Evolutionary conservation across 2,329 filamentous ascomycete species (phyloP).

Genomic region (Thelonectria rubi): DNA sequence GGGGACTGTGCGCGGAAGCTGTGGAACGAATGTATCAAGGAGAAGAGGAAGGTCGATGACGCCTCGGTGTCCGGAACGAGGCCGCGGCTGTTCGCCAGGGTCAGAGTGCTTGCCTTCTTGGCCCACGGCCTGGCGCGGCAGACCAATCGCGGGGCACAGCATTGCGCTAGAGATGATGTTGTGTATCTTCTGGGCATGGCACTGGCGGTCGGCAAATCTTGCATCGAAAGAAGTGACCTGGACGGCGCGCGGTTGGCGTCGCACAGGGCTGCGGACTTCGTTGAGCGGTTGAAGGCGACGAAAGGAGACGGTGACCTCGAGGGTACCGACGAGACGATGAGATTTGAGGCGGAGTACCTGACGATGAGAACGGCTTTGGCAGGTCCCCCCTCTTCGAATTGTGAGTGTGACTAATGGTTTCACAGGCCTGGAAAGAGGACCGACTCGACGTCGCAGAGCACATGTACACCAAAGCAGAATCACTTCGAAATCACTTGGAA

Average conservation of each 20-base stretch:
- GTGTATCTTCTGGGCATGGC: slow-evolving; percentile 72
- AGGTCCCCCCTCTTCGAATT: slow-evolving; percentile 38
- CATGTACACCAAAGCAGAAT: slow-evolving; percentile 71
- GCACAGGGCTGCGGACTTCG: slow-evolving; percentile 69
- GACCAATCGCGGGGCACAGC: slow-evolving; percentile 39
- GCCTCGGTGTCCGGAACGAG: slow-evolving; percentile 32
- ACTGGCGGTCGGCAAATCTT: slow-evolving; percentile 68
- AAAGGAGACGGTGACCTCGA: slow-evolving; percentile 2
- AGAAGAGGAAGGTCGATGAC: slow-evolving; percentile 47
- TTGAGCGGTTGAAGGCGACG: slow-evolving; percentile 35
- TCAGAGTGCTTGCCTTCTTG: slow-evolving; percentile 69
- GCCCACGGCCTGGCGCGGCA: slow-evolving; percentile 68
- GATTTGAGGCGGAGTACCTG: slow-evolving; percentile 69
- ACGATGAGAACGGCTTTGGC: slow-evolving; percentile 74
- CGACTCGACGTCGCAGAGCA: slow-evolving; percentile 81
- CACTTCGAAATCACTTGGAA: slow-evolving; percentile 52
- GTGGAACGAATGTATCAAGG: slow-evolving; percentile 73
- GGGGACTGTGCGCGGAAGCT: slow-evolving; percentile 66
- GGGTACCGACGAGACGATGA: slow-evolving; percentile 27
- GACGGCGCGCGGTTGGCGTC: slow-evolving; percentile 69
- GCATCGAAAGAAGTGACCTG: slow-evolving; percentile 61
- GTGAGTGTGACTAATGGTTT: slow-evolving; percentile 28
- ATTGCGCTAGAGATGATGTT: slow-evolving; percentile 47
- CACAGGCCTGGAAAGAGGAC: slow-evolving; percentile 77
- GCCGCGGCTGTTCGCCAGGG: slow-evolving; percentile 49